Evolutionary conservation across 2,329 filamentous ascomycete species (phyloP), one percentile per base, ranked within the genome.

Genomic region (Cytospora piceicola): DNA sequence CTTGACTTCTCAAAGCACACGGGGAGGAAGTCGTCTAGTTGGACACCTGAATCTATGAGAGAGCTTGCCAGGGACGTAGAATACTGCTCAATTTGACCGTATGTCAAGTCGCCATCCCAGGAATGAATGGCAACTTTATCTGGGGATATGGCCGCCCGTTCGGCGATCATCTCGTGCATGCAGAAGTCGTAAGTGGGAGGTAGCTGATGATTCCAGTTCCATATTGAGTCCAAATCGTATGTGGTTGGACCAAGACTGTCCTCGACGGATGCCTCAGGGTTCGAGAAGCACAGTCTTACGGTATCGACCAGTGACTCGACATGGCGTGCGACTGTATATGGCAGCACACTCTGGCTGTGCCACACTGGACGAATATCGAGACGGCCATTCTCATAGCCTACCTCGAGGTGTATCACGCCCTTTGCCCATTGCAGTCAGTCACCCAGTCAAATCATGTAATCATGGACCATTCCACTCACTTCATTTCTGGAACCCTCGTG

Each of bases 151-250:
- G 67, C 67, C 17, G 77, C 76, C 70, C 74, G 78, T 61, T 80
- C 72, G 5, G 77, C 71, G 20, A 84, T 72, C 63, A 82, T 75
- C 1, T 81, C 79, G 67, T 84, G 80, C 75, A 82, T 82, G 70
- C 81, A 82, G 49, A 76, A 77, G 42, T 77, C 72, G 61, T 79
- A 74, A 1, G 76, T 75, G 2, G 79, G 77, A 24, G 81, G 81
- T 2, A 83, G 67, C 2, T 74, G 66, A 32, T 79, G 72, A 55
- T 83, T 84, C 79, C 81, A 82, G 4, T 71, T 71, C 82, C 82
- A 84, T 53, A 84, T 77, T 27, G 79, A 73, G 20, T 65, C 65
- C 39, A 67, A n/a, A 22, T 67, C 65, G 30, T 65, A 60, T 22
- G 77, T 70, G 65, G 71, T 72, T 12, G 77, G 76, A 1, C 70